These are phyloP conservation scores for Neurospora intermedia DNA, from an alignment of 495 filamentous ascomycete genomes.

Conservation along the genomic window DNA sequence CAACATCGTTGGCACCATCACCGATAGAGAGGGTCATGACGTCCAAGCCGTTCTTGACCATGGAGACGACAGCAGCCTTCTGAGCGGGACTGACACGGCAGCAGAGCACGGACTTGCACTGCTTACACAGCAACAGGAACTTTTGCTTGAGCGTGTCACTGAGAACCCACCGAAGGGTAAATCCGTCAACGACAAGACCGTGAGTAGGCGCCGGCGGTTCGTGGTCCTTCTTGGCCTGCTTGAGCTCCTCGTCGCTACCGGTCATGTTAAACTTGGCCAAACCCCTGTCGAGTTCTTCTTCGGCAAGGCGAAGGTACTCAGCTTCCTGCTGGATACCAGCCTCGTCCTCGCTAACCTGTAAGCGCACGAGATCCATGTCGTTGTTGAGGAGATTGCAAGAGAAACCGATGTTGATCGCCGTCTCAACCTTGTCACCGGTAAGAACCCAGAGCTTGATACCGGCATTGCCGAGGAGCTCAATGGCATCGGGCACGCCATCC, in stretches of 20 bases:
- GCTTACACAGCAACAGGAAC: slow-evolving; percentile 92
- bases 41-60: slow-evolving; percentile 87
- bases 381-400: slow-evolving; percentile 97
- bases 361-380: slow-evolving; percentile 90
- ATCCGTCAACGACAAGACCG: slow-evolving; percentile 95
- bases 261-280: slow-evolving; percentile 66
- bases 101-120: slow-evolving; percentile 93
- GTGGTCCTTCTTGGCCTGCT: slow-evolving; percentile 68
- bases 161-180: slow-evolving; percentile 83
- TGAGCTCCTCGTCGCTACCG: slow-evolving; percentile 79
- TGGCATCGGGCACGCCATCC: slow-evolving; percentile 95
- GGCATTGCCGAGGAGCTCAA: slow-evolving; percentile 81
- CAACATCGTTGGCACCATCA: slow-evolving; percentile 97
- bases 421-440: slow-evolving; percentile 98
- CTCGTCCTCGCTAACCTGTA: slow-evolving; percentile 73
- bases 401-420: slow-evolving; percentile 99
- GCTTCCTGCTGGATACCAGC: slow-evolving; percentile 22
- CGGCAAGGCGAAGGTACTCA: slow-evolving; percentile 44
- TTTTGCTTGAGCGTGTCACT: slow-evolving; percentile 73
- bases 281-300: slow-evolving; percentile 60
- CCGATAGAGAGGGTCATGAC: slow-evolving; percentile 96
- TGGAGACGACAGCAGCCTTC: slow-evolving; percentile 91
- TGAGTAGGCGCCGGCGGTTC: slow-evolving; percentile 78
- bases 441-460: slow-evolving; percentile 99
- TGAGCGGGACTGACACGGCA: slow-evolving; percentile 96